A percentile compares a stretch with the other conserved stretches of the same genome.
Conservation (phyloP, 2,329 filamentous ascomycete species). For the Fusarium sororula region DNA sequence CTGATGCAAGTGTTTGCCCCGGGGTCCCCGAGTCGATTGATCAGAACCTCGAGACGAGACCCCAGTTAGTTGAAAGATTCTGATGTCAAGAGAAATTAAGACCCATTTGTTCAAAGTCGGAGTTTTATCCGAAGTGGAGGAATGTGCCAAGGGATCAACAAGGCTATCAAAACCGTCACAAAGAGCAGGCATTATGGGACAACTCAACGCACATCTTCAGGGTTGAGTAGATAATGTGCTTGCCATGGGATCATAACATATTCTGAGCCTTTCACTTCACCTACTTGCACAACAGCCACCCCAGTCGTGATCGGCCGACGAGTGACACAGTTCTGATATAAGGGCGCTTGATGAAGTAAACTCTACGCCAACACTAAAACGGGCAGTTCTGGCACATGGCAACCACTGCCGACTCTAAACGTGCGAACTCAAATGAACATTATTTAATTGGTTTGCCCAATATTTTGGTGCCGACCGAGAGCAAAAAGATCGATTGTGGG, state of each 20-base stretch:
- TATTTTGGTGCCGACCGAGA: conserved; percentile 2
- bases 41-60: conserved; percentile 1
- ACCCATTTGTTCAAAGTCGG: not conserved
- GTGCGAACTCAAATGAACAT: not conserved
- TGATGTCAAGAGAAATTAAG: conserved; percentile 4
- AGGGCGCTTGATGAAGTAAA: not conserved
- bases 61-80: not conserved
- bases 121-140: not conserved
- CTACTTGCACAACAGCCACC: not conserved
- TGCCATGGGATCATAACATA: not conserved
- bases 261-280: not conserved
- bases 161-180: not conserved
- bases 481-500: conserved; percentile 8
- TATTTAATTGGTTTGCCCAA: conserved; percentile 10
- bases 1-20: conserved; percentile 21
- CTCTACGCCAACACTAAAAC: not conserved
- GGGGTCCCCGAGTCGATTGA: not conserved
- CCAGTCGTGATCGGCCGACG: not conserved
- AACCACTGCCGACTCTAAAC: not conserved
- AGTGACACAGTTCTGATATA: not conserved
- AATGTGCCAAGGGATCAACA: conserved; percentile 22
- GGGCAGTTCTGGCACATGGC: not conserved
- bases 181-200: not conserved
- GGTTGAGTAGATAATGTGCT: not conserved
- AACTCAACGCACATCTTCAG: not conserved